These are phyloP conservation scores for Picea mariana DNA, from an alignment of 83 land plant species.

Conservation along the genomic window DNA sequence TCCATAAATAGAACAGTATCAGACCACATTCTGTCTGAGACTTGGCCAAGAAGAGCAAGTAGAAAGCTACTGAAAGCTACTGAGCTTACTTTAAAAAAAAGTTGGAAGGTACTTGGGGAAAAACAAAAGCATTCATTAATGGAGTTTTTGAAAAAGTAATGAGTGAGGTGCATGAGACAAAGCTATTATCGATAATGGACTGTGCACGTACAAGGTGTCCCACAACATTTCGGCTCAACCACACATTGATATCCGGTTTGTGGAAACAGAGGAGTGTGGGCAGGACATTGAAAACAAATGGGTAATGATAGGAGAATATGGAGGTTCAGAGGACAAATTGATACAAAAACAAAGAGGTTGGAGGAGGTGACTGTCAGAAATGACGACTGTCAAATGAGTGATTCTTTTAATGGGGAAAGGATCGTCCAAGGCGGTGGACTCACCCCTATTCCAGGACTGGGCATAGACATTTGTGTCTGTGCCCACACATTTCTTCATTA, in stretches of 20 bases:
- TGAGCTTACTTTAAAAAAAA: too few species aligned
- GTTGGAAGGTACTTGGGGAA: too few species aligned
- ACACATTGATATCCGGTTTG: background rate
- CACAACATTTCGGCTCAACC: background rate
- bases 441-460: too few species aligned
- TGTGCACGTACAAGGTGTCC: conserved; percentile 7
- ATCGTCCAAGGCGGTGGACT: background rate
- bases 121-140: too few species aligned
- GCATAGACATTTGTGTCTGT: conserved; percentile 1
- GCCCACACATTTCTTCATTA: background rate
- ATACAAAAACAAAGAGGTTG: conserved; percentile 6
- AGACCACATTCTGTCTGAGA: too few species aligned
- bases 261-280: background rate
- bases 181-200: too few species aligned
- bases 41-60: too few species aligned
- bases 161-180: too few species aligned
- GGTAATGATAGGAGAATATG: conserved; percentile 13
- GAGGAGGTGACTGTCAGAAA: background rate
- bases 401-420: conserved; percentile 1
- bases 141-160: too few species aligned
- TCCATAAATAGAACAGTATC: too few species aligned
- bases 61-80: too few species aligned
- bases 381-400: background rate
- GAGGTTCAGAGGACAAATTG: background rate
- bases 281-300: background rate